Base-by-base conservation (phyloP, 176 grass and related monocot genomes). In the Eleusine indica region DNA sequence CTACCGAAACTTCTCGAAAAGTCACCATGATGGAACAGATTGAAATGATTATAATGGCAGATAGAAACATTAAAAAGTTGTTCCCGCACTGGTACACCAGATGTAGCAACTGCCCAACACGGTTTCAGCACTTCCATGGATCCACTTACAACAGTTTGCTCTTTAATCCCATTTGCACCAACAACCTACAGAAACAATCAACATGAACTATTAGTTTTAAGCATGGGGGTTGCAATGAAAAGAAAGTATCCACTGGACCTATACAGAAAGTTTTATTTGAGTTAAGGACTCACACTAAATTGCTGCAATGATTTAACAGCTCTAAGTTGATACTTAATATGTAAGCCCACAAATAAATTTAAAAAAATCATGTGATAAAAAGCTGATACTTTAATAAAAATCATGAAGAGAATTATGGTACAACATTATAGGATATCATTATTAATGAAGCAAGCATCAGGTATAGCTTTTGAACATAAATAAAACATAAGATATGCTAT, bases 21-120 rank as follows among this genome's bases (percentile, higher is more conserved):
- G 69, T 99, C 96, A 38, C 93, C 91, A 81, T 96, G 91, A 69
- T 91, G 93, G 75, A 99, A 96, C 66, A 98, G 51, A 77, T 89
- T 89, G 66, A 96, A 88, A 83, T 95, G 86, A 81, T 81, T 89
- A 83, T 95, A 91, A 84, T 99, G 89, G 81, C 96, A 99, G 69
- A 99, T 92, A 63, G 93, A 99, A 79, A 94, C 96, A 78, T 99
- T 99, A 76, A 99, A 96, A 52, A 99, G 85, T 78, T 96, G 87
- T 70, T 99, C 93, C 74, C 93, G 83, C 47, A 96, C 89, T 29
- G 96, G 96, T 54, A 99, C 96, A 67, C 96, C 96, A 15, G 96
- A 99, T 67, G 96, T 95, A 38, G 93, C 96, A 67, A 99, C 93
- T 85, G 96, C 96, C 96, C 96, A 98, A 88, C 96, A 98, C 2